Evolutionary conservation across 148 eudicot genomes (phyloP).

Genomic region (Vaccinium macrocarpon): DNA sequence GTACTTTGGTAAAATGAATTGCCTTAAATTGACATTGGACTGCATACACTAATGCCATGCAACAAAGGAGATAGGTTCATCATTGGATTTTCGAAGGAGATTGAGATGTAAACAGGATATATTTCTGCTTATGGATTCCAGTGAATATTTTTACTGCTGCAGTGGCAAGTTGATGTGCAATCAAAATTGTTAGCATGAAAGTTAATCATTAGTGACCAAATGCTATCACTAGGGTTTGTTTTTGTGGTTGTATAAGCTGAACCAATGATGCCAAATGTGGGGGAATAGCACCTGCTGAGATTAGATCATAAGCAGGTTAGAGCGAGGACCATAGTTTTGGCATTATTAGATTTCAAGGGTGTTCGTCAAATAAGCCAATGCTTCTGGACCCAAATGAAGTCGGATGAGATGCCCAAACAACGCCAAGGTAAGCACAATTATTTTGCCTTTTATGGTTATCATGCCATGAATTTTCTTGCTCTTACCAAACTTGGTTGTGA

Average conservation of each 20-base stretch:
- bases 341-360: neutral
- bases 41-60: neutral
- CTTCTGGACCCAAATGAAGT: neutral
- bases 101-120: neutral
- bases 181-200: neutral
- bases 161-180: neutral
- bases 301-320: neutral
- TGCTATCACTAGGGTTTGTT: neutral
- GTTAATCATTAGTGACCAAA: too few relatives aligned
- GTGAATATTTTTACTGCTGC: slow-evolving; percentile 14
- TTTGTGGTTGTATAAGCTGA: neutral
- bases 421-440: neutral
- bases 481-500: neutral
- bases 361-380: neutral
- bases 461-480: neutral
- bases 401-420: neutral
- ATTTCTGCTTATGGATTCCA: neutral
- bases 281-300: neutral
- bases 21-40: neutral
- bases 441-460: neutral
- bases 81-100: neutral
- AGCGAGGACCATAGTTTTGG: neutral
- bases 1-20: neutral
- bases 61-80: neutral
- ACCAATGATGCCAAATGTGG: neutral